Base-by-base conservation (phyloP, 306 rosid genomes). In the Begonia peltatifolia region DNA sequence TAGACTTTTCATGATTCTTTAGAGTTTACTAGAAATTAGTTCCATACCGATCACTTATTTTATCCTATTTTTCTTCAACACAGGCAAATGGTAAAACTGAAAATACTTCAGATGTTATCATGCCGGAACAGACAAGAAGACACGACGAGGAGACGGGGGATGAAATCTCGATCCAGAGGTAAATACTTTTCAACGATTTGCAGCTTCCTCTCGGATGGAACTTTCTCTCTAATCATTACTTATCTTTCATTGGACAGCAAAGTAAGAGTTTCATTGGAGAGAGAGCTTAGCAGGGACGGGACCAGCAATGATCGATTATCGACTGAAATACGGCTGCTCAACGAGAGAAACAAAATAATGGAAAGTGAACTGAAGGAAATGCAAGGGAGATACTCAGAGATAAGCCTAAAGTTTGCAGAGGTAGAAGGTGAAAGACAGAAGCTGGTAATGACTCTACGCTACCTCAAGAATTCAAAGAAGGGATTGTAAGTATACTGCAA, bases 401-500 rank as follows among this genome's bases (percentile, higher is more conserved):
- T 86, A 71, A 92, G 99, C 78, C 96, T 92, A 64, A 86, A 74
- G 69, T 92, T 92, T 14, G 96, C 99, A 3, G 96, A 86, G 68
- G 99, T 92, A 44, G 99, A 92, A 77, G 88, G 99, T 58, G 99
- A 92, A 78, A 83, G 99, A 62, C 99, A 92, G 66, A 66, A 77
- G 68, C 99, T 92, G 23, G 96, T 92, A 47, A 92, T 92, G 99
- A 81, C 84, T 1, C 73, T 92, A 60, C 69, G 99, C 44, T 76
- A 69, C 76, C 84, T 92, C 11, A 86, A 74, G 77, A 71, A 71
- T 76, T 53, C 61, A 63, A 78, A 64, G 36, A 90, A 78, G 65
- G 69, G 58, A 65, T 76, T 58, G 68, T 42, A 55, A 64, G 54
- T 56, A 57, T 30, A 30, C 38, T 30, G 52, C 38, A 30, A 20